Conservation (phyloP, 805 yeast species). For the Starmerella bombi region DNA sequence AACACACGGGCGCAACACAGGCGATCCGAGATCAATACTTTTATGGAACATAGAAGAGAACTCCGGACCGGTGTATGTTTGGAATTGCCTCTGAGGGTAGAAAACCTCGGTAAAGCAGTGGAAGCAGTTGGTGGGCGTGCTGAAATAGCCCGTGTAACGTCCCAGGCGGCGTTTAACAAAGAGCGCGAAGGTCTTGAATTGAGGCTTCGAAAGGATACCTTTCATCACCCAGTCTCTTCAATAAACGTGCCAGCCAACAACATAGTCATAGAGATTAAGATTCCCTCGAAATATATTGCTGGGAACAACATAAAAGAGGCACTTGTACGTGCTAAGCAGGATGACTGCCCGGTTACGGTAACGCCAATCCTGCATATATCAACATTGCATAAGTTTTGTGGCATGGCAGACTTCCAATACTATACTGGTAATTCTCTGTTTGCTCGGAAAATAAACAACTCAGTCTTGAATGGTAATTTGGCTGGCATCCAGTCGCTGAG, state of each 20-base stretch:
- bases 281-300: constrained; percentile 24
- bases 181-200: constrained; percentile 27
- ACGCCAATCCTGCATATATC: constrained; percentile 57
- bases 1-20: no score
- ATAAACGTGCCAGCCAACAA: constrained; percentile 21
- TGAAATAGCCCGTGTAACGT: constrained; percentile 25
- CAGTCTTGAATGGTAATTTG: constrained; percentile 35
- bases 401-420: constrained; percentile 78
- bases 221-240: constrained; percentile 39
- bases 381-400: constrained; percentile 62
- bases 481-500: constrained; percentile 28
- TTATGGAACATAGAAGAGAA: background rate
- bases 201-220: constrained; percentile 27
- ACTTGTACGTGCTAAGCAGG: constrained; percentile 38
- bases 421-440: constrained; percentile 45
- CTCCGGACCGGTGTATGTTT: constrained; percentile 26
- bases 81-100: constrained; percentile 65
- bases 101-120: constrained; percentile 33
- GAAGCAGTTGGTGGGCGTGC: constrained; percentile 38
- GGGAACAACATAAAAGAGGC: constrained; percentile 38
- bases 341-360: constrained; percentile 33
- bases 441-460: constrained; percentile 30
- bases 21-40: no score
- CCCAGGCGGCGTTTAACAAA: constrained; percentile 22
- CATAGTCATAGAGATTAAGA: constrained; percentile 26